Base-by-base conservation (phyloP, 2,329 filamentous ascomycete genomes). In the Drechslerella dactyloides region DNA sequence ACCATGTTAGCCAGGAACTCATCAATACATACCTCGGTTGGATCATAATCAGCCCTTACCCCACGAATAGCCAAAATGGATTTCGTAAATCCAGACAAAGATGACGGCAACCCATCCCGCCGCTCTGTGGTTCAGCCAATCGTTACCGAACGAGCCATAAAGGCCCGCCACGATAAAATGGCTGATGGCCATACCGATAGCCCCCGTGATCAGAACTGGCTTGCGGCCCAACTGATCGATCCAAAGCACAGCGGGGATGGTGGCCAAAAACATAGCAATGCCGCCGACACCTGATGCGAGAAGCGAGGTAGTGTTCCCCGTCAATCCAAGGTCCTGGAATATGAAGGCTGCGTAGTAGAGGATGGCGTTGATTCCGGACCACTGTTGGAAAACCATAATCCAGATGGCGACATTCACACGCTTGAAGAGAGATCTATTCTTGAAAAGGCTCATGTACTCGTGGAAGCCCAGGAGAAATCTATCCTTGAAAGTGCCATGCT, bases 261-360 rank as follows among this genome's bases (percentile, higher is more conserved):
- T 90, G 21, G 84, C 84, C 72, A 90, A 74, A 75, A 89, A 88
- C 85, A 89, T 88, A 73, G 86, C 85, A 44, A 90, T 87, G 1
- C 88, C 88, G 2, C 89, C 87, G 0, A 90, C 88, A 1, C 88
- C 89, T 0, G 88, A 90, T 0, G 88, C 88, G 1, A 90, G 81
- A 0, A 90, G 82, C 0, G 84, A 86, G 0, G 79, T 80, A 0
- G 83, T 82, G 68, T 81, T 84, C 1, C 77, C 77, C 0, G 78
- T 79, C 15, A 84, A 77, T 2, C 83, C 82, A 0, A 84, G 76
- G 13, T 79, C 78, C 1, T 78, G 74, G 76, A 85, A 85, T 50
- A 85, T 84, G 0, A 79, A 79, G 0, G 83, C 82, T 0, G 83
- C 83, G 73, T 85, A 80, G 74, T 80, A 79, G 11, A 80, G 70